Percentiles rank a stretch among this genome's conserved stretches.
Evolutionary conservation across 768 basidiomycete genomes (phyloP).

Genomic region (Russula ochroleuca): DNA sequence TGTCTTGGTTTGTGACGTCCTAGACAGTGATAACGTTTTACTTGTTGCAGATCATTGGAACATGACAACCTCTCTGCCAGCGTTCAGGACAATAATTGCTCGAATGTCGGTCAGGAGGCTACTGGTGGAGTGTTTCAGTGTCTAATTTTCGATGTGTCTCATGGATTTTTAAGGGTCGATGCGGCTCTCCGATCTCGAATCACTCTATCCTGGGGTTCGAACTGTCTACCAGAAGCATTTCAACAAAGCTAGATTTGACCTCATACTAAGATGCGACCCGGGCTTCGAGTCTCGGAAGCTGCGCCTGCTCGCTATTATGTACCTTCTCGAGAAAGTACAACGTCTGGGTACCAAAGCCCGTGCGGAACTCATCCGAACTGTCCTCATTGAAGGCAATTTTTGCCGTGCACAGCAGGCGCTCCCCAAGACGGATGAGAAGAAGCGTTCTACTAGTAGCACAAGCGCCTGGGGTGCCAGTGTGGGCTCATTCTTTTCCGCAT

Average conservation of each 20-base stretch:
- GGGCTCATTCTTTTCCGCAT: background rate
- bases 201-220: conserved; percentile 6
- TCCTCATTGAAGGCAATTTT: conserved; percentile 14
- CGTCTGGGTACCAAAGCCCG: background rate
- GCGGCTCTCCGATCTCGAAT: conserved; percentile 10
- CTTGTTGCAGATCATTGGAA: conserved; percentile 9
- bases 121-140: background rate
- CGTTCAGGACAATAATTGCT: background rate
- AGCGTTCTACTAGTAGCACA: background rate
- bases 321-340: conserved; percentile 4
- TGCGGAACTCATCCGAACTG: background rate
- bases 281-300: conserved; percentile 10
- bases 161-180: background rate
- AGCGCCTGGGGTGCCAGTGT: too few relatives aligned
- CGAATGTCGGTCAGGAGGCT: background rate
- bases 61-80: background rate
- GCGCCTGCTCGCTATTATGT: conserved; percentile 4
- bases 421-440: background rate
- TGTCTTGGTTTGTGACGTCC: too few relatives aligned
- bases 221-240: background rate
- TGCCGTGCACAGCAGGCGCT: conserved; percentile 2
- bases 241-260: conserved; percentile 4
- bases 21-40: too few relatives aligned
- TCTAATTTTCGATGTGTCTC: background rate
- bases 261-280: background rate